Percentiles rank a stretch among this genome's conserved stretches.
These are phyloP conservation scores for Aquilaria yunnanensis DNA, from an alignment of 345 rosid genomes.

Conservation along the genomic window DNA sequence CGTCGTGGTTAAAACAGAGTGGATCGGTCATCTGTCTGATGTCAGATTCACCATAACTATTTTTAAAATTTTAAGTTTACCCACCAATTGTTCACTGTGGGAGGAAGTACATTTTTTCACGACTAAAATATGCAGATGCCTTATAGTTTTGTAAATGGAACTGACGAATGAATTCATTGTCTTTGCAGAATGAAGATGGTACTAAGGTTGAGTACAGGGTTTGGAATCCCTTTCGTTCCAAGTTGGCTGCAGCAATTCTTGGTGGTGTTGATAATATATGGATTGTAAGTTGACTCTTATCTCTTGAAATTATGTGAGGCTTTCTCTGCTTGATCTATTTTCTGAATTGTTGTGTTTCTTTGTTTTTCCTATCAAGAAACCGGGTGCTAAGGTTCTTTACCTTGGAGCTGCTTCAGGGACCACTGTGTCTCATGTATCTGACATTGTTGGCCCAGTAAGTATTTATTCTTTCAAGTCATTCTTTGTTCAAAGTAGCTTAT, in stretches of 20 bases:
- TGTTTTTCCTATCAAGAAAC: slow-evolving; percentile 46
- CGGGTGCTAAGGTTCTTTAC: slow-evolving; percentile 93
- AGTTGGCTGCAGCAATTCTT: slow-evolving; percentile 93
- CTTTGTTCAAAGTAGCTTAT: not conserved
- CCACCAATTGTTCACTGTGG: not conserved
- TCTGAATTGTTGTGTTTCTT: not conserved
- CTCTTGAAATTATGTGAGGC: not conserved
- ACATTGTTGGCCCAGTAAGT: slow-evolving; percentile 92
- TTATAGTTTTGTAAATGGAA: too few relatives aligned
- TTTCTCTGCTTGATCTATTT: not conserved
- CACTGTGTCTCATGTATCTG: slow-evolving; percentile 98
- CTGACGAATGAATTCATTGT: not conserved
- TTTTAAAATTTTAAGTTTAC: not conserved
- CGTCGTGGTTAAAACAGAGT: not conserved
- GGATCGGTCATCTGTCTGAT: not conserved
- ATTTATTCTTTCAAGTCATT: not conserved
- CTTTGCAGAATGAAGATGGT: slow-evolving; percentile 76
- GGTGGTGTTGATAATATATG: slow-evolving; percentile 97
- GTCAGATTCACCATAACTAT: slow-evolving; percentile 2
- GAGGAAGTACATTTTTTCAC: too few relatives aligned
- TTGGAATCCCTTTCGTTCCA: slow-evolving; percentile 98
- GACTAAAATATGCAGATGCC: too few relatives aligned
- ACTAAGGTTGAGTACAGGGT: slow-evolving; percentile 86
- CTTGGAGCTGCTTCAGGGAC: slow-evolving; percentile 99
- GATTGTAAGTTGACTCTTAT: slow-evolving; percentile 49